Base-by-base conservation (phyloP, 169 alveolate species). In the Eimeria zaria region DNA sequence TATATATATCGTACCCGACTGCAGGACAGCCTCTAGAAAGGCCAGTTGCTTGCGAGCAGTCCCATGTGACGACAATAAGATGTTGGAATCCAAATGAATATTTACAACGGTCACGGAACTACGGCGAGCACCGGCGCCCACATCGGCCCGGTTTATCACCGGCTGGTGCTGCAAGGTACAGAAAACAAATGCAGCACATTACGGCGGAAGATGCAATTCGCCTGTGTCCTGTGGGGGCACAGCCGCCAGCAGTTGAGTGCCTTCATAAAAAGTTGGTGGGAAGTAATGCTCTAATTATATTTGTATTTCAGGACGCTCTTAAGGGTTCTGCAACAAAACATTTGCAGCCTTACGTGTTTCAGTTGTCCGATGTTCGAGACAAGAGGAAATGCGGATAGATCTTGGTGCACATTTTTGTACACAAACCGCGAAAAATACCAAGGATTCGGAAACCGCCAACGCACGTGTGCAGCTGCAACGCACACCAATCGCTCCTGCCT, bases 351-450 rank as follows among this genome's bases (percentile, higher is more conserved):
- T 41, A 81, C 90, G 16, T 53, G 33, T 30, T 81, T 71, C 33
- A 81, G 55, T 44, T 81, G 90, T 33, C 33, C 33, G 33, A 55
- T n/a, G 41, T 51, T 81, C 51, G 90, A 30, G 51, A 81, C 90
- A 46, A 36, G 73, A n/a, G 90, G 90, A 16, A 55, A 81, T 14
- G 53, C 90, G 33, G 90, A 81, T 22, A 89, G 62, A 36, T 89
- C 87, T 36, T 9, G 39, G 39, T 83, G 90, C 48, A 76, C 96
- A n/a, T 76, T 55, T 46, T 44, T 51, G 53, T 73, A 91, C 18
- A 76, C 89, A 24, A 73, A 74, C 27, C 96, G 96, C 39, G 96
- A 55, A 88, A 55, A 91, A 39, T 91, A 91, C 96, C 96, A 91
- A 8, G 48, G 64, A 60, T 91, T 91, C 3, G 96, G 96, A n/a